Conservation (phyloP, 2,329 filamentous ascomycete species). For the Pyrenophora seminiperda region DNA sequence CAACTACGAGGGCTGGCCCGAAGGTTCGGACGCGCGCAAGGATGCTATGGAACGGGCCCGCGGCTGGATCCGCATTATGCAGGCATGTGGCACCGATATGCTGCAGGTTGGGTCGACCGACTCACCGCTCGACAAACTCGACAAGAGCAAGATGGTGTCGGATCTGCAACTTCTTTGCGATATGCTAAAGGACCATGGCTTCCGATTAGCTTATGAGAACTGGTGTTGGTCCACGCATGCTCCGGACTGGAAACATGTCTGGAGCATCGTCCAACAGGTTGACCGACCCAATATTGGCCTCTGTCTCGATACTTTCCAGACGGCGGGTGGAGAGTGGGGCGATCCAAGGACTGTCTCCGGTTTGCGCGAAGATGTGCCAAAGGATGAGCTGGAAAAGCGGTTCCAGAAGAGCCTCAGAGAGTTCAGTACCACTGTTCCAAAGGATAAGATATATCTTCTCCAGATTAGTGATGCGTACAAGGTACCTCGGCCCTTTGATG, state of each 20-base stretch:
- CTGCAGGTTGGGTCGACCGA: conserved; percentile 71
- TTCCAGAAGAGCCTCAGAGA: conserved; percentile 63
- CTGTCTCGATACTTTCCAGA: conserved; percentile 80
- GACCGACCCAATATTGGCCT: conserved; percentile 71
- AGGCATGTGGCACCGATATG: conserved; percentile 70
- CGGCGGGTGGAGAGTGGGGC: conserved; percentile 72
- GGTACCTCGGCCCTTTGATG: conserved; percentile 60
- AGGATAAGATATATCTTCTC: conserved; percentile 73
- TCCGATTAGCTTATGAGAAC: conserved; percentile 76
- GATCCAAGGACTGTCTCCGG: conserved; percentile 71
- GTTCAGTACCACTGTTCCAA: conserved; percentile 62
- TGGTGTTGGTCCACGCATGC: conserved; percentile 73
- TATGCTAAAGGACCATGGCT: conserved; percentile 61
- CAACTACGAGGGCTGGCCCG: conserved; percentile 77
- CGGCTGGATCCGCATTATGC: conserved; percentile 75
- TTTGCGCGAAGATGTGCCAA: conserved; percentile 55
- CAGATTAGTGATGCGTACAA: conserved; percentile 78
- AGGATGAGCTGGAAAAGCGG: conserved; percentile 55
- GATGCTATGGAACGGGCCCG: conserved; percentile 66
- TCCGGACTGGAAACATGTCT: conserved; percentile 70
- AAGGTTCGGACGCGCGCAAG: conserved; percentile 61
- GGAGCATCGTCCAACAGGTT: conserved; percentile 68
- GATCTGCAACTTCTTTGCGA: conserved; percentile 65
- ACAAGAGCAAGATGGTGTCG: conserved; percentile 58
- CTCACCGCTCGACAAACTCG: conserved; percentile 59